phyloP scores from a whole-genome alignment of 2,329 filamentous ascomycete species.

The Fusarium coffeatum region DNA sequence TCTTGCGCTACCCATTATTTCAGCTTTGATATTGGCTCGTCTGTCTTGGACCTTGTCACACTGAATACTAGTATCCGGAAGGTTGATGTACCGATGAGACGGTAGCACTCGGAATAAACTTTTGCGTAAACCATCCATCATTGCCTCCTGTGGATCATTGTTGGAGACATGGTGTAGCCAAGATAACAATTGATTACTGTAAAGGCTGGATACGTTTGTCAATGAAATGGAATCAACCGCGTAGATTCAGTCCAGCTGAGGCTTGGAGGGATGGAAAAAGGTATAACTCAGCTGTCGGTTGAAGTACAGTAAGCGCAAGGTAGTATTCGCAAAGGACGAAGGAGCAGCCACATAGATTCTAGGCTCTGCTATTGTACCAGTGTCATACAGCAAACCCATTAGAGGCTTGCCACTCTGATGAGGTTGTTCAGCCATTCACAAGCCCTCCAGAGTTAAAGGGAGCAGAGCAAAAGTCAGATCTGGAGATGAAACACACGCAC shows the following conservation, averaged over 20 bases:
- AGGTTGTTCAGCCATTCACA: not conserved
- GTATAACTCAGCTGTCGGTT: not conserved
- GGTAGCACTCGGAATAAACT: constrained; percentile 6
- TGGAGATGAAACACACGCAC: constrained; percentile 21
- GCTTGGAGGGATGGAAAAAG: not conserved
- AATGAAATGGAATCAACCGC: not conserved
- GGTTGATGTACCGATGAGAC: constrained; percentile 2
- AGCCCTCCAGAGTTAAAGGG: constrained; percentile 6
- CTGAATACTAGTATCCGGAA: constrained; percentile 4
- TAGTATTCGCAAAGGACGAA: constrained; percentile 16
- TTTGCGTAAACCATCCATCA: not conserved
- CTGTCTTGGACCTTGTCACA: constrained; percentile 8
- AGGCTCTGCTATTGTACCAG: constrained; percentile 10
- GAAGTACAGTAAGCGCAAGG: not conserved
- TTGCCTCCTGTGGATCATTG: not conserved
- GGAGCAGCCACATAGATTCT: constrained; percentile 14
- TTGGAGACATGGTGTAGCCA: not conserved
- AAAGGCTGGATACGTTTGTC: not conserved
- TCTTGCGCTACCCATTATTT: not conserved
- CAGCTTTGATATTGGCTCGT: constrained; percentile 3
- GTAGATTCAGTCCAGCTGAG: not conserved
- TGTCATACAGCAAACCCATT: not conserved
- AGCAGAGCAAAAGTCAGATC: constrained; percentile 9
- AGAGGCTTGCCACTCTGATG: constrained; percentile 13
- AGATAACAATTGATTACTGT: not conserved